Evolutionary conservation across 805 yeast species (phyloP).

Genomic region (Metschnikowia koreensis): DNA sequence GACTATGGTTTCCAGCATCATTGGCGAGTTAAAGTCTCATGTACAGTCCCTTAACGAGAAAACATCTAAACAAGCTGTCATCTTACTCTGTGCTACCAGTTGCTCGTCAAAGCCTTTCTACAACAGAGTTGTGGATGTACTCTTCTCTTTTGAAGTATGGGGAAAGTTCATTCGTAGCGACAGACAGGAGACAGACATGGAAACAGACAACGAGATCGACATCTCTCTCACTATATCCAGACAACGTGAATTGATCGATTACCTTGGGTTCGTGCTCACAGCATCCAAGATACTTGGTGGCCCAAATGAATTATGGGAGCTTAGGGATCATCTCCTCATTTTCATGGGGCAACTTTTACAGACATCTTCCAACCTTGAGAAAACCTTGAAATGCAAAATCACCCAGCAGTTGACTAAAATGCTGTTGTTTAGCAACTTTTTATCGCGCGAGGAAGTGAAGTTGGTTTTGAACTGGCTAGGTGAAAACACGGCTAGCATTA

Average conservation of each 20-base stretch:
- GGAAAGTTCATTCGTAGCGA: conserved; percentile 36
- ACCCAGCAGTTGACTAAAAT: conserved; percentile 62
- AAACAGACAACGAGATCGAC: conserved; percentile 19
- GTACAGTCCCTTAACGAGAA: conserved; percentile 50
- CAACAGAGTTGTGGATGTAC: conserved; percentile 41
- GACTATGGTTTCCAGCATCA: conserved; percentile 25
- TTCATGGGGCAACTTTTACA: conserved; percentile 68
- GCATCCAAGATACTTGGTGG: conserved; percentile 30
- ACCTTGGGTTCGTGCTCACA: conserved; percentile 57
- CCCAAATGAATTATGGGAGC: conserved; percentile 40
- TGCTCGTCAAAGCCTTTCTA: conserved; percentile 46
- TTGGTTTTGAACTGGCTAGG: conserved; percentile 64
- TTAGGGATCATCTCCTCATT: conserved; percentile 67
- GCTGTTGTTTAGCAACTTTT: conserved; percentile 47
- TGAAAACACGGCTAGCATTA: conserved; percentile 45
- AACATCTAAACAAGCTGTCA: conserved; percentile 59
- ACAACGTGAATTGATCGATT: conserved; percentile 58
- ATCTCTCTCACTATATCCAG: conserved; percentile 47
- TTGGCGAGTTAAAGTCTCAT: conserved; percentile 50
- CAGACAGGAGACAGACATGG: conserved; percentile 5
- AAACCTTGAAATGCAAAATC: conserved; percentile 64
- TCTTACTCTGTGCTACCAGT: conserved; percentile 56
- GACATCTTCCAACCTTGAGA: conserved; percentile 65
- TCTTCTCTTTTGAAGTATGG: conserved; percentile 41
- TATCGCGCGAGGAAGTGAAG: conserved; percentile 54